A percentile compares a stretch with the other conserved stretches of the same genome.
phyloP scores from a whole-genome alignment of 352 stramenopile species.

The Chloridella minuta region DNA sequence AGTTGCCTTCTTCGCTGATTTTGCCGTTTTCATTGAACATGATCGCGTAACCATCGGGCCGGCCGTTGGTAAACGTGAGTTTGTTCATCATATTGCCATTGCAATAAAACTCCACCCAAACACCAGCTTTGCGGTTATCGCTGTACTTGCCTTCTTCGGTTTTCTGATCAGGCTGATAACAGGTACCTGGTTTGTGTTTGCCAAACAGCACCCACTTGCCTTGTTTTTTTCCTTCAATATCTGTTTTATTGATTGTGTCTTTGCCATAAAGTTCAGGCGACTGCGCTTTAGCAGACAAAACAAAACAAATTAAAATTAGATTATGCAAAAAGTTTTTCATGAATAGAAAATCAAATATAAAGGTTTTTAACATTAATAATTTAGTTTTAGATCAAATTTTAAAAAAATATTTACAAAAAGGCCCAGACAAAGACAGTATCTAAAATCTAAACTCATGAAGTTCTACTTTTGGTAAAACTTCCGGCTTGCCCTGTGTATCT shows the following conservation, averaged over 20 bases:
- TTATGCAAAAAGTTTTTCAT: background rate
- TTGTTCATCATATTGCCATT: background rate
- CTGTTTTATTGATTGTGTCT: background rate
- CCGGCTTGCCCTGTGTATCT: too few relatives aligned
- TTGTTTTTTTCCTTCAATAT: background rate
- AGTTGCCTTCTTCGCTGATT: background rate
- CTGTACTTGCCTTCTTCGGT: background rate
- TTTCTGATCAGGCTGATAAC: background rate
- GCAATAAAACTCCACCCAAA: background rate
- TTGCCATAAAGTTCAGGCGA: background rate
- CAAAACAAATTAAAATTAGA: background rate
- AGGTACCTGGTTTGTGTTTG: background rate
- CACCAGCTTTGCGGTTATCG: background rate
- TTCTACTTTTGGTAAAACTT: too few relatives aligned
- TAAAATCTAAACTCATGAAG: too few relatives aligned
- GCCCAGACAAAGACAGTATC: too few relatives aligned
- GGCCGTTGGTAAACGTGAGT: background rate
- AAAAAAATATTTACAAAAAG: too few relatives aligned
- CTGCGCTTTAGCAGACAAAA: background rate
- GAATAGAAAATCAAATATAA: background rate
- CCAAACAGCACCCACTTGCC: background rate
- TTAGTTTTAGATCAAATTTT: too few relatives aligned
- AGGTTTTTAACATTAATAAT: background rate
- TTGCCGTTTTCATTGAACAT: background rate
- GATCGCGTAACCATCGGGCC: background rate